phyloP scores from a whole-genome alignment of 1,284 basidiomycete genomes.

The Ustilago loliicola region DNA sequence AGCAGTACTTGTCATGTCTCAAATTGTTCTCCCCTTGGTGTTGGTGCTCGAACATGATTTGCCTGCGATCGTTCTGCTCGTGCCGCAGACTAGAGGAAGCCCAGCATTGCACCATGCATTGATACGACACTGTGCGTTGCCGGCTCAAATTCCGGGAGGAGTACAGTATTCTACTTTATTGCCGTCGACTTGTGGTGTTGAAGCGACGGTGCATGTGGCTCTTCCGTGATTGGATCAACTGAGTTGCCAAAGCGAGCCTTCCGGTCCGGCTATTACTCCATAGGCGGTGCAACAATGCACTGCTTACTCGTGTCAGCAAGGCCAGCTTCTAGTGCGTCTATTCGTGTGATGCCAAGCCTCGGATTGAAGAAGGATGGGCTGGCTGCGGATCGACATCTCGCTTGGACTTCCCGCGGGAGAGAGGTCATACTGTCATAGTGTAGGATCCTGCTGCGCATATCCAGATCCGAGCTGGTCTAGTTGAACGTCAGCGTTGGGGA shows the following conservation, averaged over 20 bases:
- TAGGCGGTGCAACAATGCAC: not conserved
- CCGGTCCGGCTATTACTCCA: not conserved
- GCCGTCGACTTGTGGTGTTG: not conserved
- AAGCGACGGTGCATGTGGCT: not conserved
- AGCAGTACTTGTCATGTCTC: not conserved
- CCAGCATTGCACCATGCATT: not conserved
- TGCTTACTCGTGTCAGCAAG: not conserved
- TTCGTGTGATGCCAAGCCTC: not conserved
- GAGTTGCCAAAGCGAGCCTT: not conserved
- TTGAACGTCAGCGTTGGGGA: too few relatives aligned
- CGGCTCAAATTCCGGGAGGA: not conserved
- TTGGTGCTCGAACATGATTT: not conserved
- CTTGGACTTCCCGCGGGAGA: not conserved
- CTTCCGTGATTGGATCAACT: not conserved
- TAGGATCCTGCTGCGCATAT: too few relatives aligned
- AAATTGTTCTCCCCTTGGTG: not conserved
- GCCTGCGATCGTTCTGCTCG: not conserved
- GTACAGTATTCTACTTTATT: not conserved
- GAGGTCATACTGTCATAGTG: not conserved
- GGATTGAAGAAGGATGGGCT: not conserved
- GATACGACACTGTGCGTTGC: constrained; percentile 9
- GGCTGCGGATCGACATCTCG: not conserved
- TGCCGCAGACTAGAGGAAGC: not conserved
- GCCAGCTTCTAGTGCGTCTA: not conserved
- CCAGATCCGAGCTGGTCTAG: too few relatives aligned